These are phyloP conservation scores for Phytophthora kernoviae DNA, from an alignment of 352 stramenopile genomes.

Conservation along the genomic window DNA sequence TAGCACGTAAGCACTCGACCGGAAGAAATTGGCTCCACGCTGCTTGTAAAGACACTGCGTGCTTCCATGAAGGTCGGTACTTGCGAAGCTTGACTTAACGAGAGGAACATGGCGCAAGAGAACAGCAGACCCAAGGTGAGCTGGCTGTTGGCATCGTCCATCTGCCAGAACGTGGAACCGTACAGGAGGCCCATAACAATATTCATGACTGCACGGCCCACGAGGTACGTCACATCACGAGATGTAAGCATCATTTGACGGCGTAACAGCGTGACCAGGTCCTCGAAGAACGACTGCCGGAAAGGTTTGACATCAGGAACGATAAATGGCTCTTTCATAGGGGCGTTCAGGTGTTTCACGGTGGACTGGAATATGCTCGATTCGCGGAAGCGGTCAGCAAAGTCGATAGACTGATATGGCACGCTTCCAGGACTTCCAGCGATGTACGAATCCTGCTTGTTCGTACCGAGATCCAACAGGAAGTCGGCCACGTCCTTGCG, in stretches of 20 bases:
- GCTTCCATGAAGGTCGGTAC: slow-evolving; percentile 79
- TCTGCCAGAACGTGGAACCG: slow-evolving; percentile 61
- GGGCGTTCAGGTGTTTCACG: slow-evolving; percentile 30
- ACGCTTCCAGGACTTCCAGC: neutral
- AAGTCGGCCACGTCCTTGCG: slow-evolving; percentile 24
- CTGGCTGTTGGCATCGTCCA: slow-evolving; percentile 51
- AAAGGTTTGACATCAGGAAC: slow-evolving; percentile 29
- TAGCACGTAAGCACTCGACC: slow-evolving; percentile 79
- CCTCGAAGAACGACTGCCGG: slow-evolving; percentile 43
- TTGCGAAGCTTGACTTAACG: slow-evolving; percentile 74
- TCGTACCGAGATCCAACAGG: slow-evolving; percentile 20
- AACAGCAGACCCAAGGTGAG: slow-evolving; percentile 85
- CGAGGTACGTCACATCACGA: slow-evolving; percentile 48
- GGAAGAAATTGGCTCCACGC: slow-evolving; percentile 85
- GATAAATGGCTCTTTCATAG: slow-evolving; percentile 26
- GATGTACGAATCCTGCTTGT: slow-evolving; percentile 12
- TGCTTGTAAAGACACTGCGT: slow-evolving; percentile 90
- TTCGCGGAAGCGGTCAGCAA: slow-evolving; percentile 40
- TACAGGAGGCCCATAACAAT: slow-evolving; percentile 62
- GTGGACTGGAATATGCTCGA: slow-evolving; percentile 52
- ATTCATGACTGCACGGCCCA: slow-evolving; percentile 50
- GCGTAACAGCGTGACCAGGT: slow-evolving; percentile 36
- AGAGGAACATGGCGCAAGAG: slow-evolving; percentile 81
- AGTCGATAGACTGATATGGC: slow-evolving; percentile 29
- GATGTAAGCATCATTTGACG: slow-evolving; percentile 71